These are phyloP conservation scores for Drosera spatulata DNA, from an alignment of 179 eudicot species.

Conservation along the genomic window DNA sequence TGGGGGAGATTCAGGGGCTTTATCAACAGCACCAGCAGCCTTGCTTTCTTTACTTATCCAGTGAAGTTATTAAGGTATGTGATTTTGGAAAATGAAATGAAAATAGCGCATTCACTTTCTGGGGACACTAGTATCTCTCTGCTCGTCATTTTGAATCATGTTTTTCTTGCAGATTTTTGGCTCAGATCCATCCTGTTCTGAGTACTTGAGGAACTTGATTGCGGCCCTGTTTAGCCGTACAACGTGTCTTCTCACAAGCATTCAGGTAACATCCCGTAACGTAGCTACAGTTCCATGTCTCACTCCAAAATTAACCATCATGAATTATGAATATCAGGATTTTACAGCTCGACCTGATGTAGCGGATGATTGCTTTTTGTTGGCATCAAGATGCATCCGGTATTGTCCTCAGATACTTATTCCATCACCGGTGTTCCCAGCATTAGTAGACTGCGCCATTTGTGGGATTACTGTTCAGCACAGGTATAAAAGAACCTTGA, in stretches of 20 bases:
- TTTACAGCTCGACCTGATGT: slow-evolving; percentile 89
- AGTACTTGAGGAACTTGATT: slow-evolving; percentile 60
- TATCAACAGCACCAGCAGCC: slow-evolving; percentile 91
- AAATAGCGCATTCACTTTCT: too few species aligned
- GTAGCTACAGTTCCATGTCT: neutral
- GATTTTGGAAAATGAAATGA: slow-evolving; percentile 1
- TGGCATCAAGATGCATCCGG: slow-evolving; percentile 96
- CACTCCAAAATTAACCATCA: neutral
- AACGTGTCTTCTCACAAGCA: slow-evolving; percentile 57
- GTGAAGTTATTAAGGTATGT: slow-evolving; percentile 95
- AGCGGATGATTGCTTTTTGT: slow-evolving; percentile 94
- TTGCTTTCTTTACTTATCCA: slow-evolving; percentile 94
- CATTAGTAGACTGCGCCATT: slow-evolving; percentile 78
- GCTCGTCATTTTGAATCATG: too few species aligned
- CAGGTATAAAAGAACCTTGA: slow-evolving; percentile 34
- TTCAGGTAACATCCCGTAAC: slow-evolving; percentile 36
- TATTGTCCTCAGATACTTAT: slow-evolving; percentile 92
- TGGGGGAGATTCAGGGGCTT: slow-evolving; percentile 89
- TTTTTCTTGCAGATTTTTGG: slow-evolving; percentile 73
- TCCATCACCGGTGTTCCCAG: slow-evolving; percentile 65
- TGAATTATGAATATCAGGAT: slow-evolving; percentile 37
- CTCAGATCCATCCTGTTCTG: slow-evolving; percentile 85
- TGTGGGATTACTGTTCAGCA: slow-evolving; percentile 94
- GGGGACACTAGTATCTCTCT: too few species aligned
- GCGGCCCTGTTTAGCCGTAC: slow-evolving; percentile 91